Percentiles rank a stretch among this genome's conserved stretches.
Conservation (phyloP, 2,329 filamentous ascomycete genomes). For the Calonectria fujianensis region DNA sequence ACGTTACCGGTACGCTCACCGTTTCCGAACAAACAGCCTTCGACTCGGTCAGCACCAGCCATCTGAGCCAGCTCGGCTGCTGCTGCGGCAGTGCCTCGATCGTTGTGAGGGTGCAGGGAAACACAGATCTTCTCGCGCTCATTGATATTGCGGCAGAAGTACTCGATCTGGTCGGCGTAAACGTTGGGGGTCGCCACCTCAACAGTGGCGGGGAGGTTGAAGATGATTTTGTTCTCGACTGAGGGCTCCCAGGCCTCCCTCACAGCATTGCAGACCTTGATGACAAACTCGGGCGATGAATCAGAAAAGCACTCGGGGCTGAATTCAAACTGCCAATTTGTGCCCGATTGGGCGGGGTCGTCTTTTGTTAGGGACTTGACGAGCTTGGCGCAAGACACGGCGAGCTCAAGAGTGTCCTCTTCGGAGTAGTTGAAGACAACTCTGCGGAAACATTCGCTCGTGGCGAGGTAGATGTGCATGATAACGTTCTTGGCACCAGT, state of each 20-base stretch:
- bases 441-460: slow-evolving; percentile 94
- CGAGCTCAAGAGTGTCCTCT: slow-evolving; percentile 87
- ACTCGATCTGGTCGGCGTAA: slow-evolving; percentile 97
- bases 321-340: slow-evolving; percentile 88
- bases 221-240: slow-evolving; percentile 88
- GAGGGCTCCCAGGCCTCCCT: slow-evolving; percentile 94
- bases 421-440: slow-evolving; percentile 93
- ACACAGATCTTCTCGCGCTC: slow-evolving; percentile 92
- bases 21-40: slow-evolving; percentile 94
- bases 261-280: slow-evolving; percentile 92
- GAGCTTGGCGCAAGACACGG: slow-evolving; percentile 89
- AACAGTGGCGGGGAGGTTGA: slow-evolving; percentile 97
- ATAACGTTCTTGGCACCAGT: slow-evolving; percentile 94
- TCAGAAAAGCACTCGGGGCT: slow-evolving; percentile 94
- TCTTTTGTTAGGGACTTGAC: slow-evolving; percentile 94
- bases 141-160: slow-evolving; percentile 90
- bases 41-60: slow-evolving; percentile 97
- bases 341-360: slow-evolving; percentile 73
- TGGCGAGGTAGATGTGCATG: slow-evolving; percentile 96
- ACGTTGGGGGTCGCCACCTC: slow-evolving; percentile 97
- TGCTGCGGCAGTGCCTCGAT: slow-evolving; percentile 91
- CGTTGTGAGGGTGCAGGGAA: slow-evolving; percentile 95
- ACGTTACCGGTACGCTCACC: slow-evolving; percentile 98
- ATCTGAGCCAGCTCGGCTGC: slow-evolving; percentile 96
- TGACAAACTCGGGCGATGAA: slow-evolving; percentile 86